Conservation (phyloP, 2,329 filamentous ascomycete genomes). For the Sclerotiophoma versabilis region DNA sequence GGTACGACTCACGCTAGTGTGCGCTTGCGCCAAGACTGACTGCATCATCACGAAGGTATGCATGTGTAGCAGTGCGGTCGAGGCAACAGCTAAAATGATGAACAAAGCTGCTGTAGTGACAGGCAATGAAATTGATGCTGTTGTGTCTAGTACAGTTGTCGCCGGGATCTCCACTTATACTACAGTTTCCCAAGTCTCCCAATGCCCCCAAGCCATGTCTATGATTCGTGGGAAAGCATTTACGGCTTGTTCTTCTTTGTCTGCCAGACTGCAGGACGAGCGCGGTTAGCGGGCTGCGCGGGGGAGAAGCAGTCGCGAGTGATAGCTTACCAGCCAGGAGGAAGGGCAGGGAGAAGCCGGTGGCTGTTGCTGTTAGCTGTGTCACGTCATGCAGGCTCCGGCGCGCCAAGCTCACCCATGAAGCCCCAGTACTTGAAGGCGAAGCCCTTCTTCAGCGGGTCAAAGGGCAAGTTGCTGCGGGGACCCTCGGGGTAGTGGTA, state of each 20-base stretch:
- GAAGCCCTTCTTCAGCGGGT: slow-evolving; percentile 90
- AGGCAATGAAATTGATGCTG: slow-evolving; percentile 48
- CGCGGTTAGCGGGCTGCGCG: slow-evolving; percentile 28
- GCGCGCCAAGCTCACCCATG: slow-evolving; percentile 64
- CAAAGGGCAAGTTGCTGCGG: slow-evolving; percentile 95
- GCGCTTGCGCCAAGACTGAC: slow-evolving; percentile 16
- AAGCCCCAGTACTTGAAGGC: slow-evolving; percentile 82
- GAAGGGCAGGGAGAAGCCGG: slow-evolving; percentile 67
- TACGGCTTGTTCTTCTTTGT: slow-evolving; percentile 65
- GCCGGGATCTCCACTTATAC: slow-evolving; percentile 39
- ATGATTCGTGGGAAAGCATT: slow-evolving; percentile 21
- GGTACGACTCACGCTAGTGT: slow-evolving; percentile 21
- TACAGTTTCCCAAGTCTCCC: slow-evolving; percentile 36
- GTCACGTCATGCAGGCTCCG: slow-evolving; percentile 7
- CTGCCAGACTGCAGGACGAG: slow-evolving; percentile 65
- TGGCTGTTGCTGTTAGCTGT: slow-evolving; percentile 57
- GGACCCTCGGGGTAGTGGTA: slow-evolving; percentile 99
- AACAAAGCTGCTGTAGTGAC: slow-evolving; percentile 23
- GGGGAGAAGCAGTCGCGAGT: neutral
- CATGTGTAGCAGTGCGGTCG: slow-evolving; percentile 8
- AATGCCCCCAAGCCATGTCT: slow-evolving; percentile 25
- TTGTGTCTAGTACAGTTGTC: slow-evolving; percentile 43
- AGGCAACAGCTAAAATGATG: slow-evolving; percentile 3
- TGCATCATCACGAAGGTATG: slow-evolving; percentile 17
- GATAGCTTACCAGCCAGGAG: slow-evolving; percentile 66